A percentile compares a stretch with the other conserved stretches of the same genome.
These are phyloP conservation scores for Chalaropsis ovoidea DNA, from an alignment of 2,329 filamentous ascomycete species.

Conservation along the genomic window DNA sequence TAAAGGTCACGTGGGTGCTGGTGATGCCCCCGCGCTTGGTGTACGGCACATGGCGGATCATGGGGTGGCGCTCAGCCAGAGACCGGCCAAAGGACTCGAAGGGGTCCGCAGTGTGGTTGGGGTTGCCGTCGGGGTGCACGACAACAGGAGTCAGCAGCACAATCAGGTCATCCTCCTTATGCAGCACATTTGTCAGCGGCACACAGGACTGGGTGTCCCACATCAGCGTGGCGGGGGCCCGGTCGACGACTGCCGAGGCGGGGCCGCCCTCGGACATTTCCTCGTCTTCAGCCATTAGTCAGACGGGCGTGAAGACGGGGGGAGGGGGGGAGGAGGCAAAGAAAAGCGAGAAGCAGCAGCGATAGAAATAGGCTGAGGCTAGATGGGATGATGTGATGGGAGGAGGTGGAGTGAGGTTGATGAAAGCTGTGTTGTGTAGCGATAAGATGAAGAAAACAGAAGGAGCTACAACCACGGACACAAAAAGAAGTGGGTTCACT, in stretches of 20 bases:
- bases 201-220: conserved; percentile 40
- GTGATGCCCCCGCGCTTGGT: conserved; percentile 54
- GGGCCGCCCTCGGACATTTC: conserved; percentile 21
- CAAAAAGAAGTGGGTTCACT: conserved; percentile 18
- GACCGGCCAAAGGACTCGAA: conserved; percentile 61
- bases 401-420: conserved; percentile 16
- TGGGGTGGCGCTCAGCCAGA: conserved; percentile 48
- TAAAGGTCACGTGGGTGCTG: conserved; percentile 51
- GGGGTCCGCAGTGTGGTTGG: conserved; percentile 47
- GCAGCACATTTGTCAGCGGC: conserved; percentile 39
- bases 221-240: conserved; percentile 30
- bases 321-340: not conserved
- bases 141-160: conserved; percentile 52
- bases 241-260: conserved; percentile 24
- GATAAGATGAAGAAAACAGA: conserved; percentile 22
- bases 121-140: conserved; percentile 37
- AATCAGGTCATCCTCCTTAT: conserved; percentile 42
- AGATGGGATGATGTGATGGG: not conserved
- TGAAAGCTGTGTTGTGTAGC: conserved; percentile 16
- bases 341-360: not conserved
- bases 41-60: conserved; percentile 63
- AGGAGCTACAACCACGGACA: conserved; percentile 17
- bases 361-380: not conserved
- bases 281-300: conserved; percentile 23
- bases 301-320: conserved; percentile 10